Percentiles rank a stretch among this genome's conserved stretches.
Evolutionary conservation across 208 protist genomes (phyloP).

Genomic region (Balamuthia mandrillaris): DNA sequence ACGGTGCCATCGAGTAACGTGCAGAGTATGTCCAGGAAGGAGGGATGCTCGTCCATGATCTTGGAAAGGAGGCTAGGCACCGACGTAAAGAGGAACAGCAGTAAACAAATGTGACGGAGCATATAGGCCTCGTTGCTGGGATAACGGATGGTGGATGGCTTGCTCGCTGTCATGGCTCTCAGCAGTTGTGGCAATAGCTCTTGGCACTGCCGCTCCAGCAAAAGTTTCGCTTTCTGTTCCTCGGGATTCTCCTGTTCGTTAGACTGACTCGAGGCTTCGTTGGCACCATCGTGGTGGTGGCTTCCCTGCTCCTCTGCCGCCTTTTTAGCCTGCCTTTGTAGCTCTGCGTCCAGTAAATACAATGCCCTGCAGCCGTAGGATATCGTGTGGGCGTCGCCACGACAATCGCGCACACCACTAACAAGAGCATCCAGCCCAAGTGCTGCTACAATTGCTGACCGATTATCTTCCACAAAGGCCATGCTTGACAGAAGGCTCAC

Average conservation of each 20-base stretch:
- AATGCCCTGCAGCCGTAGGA: slow-evolving; percentile 34
- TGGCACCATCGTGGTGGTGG: no score
- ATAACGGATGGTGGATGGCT: neutral
- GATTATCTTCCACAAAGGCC: slow-evolving; percentile 21
- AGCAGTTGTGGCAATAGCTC: no score
- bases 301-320: no score
- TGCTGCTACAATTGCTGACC: neutral
- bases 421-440: slow-evolving; percentile 8
- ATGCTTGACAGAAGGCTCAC: slow-evolving; percentile 21
- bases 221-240: no score
- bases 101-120: slow-evolving; percentile 32
- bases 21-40: neutral
- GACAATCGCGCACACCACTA: neutral
- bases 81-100: slow-evolving; percentile 40
- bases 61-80: neutral
- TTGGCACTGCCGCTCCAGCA: no score
- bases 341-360: slow-evolving; percentile 33
- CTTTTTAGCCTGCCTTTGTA: no score
- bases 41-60: neutral
- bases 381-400: slow-evolving; percentile 2
- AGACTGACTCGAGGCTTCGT: no score
- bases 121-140: slow-evolving; percentile 31
- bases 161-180: no score
- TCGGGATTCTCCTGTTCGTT: no score
- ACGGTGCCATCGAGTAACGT: slow-evolving; percentile 16